Evolutionary conservation across 352 stramenopile species (phyloP), one percentile per base, ranked within the genome.

Genomic region (Phytophthora quininea): DNA sequence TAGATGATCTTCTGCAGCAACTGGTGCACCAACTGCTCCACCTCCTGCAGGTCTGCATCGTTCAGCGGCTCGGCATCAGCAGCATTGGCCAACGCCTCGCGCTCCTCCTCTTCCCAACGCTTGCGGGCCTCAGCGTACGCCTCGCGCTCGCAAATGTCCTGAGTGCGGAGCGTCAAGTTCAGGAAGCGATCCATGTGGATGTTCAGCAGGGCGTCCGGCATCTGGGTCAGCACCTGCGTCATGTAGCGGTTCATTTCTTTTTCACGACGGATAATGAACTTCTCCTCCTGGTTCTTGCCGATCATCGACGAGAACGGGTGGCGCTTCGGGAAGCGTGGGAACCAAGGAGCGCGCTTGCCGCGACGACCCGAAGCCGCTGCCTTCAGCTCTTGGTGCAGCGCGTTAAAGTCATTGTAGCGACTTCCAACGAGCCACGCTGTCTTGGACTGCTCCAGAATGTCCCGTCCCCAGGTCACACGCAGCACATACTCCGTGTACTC

Each of bases 191-290:
- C 89, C 87, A 96, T 82, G 75, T 96, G 89, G 37, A 95, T 84
- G 75, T 96, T 96, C 32, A 92, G 69, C 45, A 96, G 71, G 40
- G 89, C 89, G 49, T 96, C 89, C 2, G 89, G 89, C 89, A 96
- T 96, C 73, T 96, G 89, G 47, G 89, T 96, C 38, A 96, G 71
- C 77, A 96, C 89, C 62, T 96, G 89, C 50, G 89, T 96, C 80
- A 96, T 90, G 83, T 96, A 96, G 40, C 89, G 89, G 73, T 96
- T 96, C 62, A 96, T 84, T 61, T 96, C 89, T 69, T 96, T 96
- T 71, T 96, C 89, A 51, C 89, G 86, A 73, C 92, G 95, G 78
- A 93, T 93, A 63, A 96, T 93, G 64, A 96, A 96, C 71, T 96
- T 95, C 60, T 96, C 89, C 62, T 96, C 79, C 63, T 94, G 86